These are phyloP conservation scores for Cadophora sp. DNA, from an alignment of 2,329 filamentous ascomycete species.

Conservation along the genomic window DNA sequence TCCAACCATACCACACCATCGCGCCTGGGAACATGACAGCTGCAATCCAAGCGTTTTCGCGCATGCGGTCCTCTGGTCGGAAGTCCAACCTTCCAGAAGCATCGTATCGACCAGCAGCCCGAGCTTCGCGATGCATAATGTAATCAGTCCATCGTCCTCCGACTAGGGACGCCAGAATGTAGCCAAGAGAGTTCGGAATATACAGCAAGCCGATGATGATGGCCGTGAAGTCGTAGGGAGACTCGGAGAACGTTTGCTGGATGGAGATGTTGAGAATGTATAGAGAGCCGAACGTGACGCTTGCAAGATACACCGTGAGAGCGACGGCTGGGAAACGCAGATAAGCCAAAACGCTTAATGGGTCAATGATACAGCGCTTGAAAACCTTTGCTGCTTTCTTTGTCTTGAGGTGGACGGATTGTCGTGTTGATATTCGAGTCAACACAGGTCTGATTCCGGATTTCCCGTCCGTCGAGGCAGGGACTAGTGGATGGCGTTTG, in stretches of 20 bases:
- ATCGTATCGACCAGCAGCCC: conserved; percentile 72
- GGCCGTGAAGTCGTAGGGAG: conserved; percentile 72
- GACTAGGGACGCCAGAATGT: conserved; percentile 70
- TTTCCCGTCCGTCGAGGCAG: conserved; percentile 22
- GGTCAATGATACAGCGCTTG: conserved; percentile 72
- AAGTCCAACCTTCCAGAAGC: conserved; percentile 69
- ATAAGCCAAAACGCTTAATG: conserved; percentile 72
- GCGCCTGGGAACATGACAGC: conserved; percentile 73
- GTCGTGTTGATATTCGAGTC: conserved; percentile 63
- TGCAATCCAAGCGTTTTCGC: conserved; percentile 81
- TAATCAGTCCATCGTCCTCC: conserved; percentile 80
- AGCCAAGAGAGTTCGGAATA: conserved; percentile 77
- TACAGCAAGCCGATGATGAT: conserved; percentile 78
- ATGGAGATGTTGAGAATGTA: conserved; percentile 82
- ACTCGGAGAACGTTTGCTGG: conserved; percentile 69
- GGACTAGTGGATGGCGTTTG: conserved; percentile 28
- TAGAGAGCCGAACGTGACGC: conserved; percentile 76
- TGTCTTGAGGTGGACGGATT: conserved; percentile 64
- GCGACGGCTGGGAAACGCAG: conserved; percentile 77
- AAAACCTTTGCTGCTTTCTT: conserved; percentile 58
- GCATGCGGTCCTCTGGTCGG: conserved; percentile 81
- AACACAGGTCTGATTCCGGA: conserved; percentile 37
- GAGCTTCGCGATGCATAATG: conserved; percentile 81
- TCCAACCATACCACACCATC: conserved; percentile 81
- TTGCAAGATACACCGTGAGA: conserved; percentile 75